Percentiles rank a stretch among this genome's conserved stretches.
Conservation (phyloP, 140 eudicot genomes). For the Flaveria floridana region DNA sequence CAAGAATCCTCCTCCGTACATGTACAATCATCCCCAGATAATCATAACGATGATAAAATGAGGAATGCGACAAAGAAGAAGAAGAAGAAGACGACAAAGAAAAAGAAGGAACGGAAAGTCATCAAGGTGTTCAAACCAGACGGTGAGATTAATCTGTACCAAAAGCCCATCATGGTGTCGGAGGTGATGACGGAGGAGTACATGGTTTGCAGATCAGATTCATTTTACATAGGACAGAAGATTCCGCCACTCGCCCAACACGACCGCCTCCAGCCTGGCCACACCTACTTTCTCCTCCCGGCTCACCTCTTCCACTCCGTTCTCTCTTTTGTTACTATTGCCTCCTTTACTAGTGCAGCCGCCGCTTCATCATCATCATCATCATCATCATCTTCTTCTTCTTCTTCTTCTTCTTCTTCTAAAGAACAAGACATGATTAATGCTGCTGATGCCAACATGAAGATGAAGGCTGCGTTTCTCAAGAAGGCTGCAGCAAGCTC, state of each 20-base stretch:
- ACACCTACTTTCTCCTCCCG: constrained; percentile 53
- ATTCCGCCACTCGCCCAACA: constrained; percentile 44
- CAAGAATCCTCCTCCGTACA: background rate
- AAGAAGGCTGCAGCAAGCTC: constrained; percentile 41
- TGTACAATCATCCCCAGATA: background rate
- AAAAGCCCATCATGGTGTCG: constrained; percentile 39
- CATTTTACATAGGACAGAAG: constrained; percentile 62
- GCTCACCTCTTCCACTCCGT: constrained; percentile 44
- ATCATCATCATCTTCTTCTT: too few species aligned
- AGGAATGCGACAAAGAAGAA: background rate
- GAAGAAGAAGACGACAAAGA: constrained; percentile 21
- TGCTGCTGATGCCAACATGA: constrained; percentile 11
- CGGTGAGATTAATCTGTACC: constrained; percentile 44
- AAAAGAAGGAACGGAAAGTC: constrained; percentile 25
- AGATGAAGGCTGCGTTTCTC: constrained; percentile 35
- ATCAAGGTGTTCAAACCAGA: constrained; percentile 48
- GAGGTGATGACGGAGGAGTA: constrained; percentile 44
- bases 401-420: background rate
- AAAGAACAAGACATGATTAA: background rate
- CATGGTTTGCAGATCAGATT: constrained; percentile 55
- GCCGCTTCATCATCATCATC: too few species aligned
- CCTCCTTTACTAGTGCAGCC: constrained; percentile 26
- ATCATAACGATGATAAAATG: background rate
- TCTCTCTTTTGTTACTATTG: constrained; percentile 44
- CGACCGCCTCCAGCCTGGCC: constrained; percentile 50